Conservation (phyloP, 106 monocot genomes). For the Phalaenopsis equestris region DNA sequence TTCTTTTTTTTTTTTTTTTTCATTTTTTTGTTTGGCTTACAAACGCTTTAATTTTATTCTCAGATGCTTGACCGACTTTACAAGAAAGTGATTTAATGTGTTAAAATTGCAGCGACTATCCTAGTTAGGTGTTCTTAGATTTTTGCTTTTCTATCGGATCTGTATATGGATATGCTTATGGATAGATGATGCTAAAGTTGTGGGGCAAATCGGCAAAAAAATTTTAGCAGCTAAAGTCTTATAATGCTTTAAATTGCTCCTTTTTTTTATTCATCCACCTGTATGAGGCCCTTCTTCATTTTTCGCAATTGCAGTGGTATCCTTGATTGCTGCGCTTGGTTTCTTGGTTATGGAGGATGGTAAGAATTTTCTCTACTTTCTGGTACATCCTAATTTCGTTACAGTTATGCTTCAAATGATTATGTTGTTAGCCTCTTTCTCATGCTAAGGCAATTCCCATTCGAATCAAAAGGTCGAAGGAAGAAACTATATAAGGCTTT, state of each 20-base stretch:
- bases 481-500: constrained; percentile 67
- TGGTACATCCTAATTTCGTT: background rate
- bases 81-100: background rate
- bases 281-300: background rate
- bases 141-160: constrained; percentile 26
- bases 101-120: background rate
- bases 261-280: background rate
- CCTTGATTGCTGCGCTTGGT: constrained; percentile 50
- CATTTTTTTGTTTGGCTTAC: too few species aligned
- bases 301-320: too few species aligned
- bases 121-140: background rate
- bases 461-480: constrained; percentile 61
- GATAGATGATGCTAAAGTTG: constrained; percentile 37
- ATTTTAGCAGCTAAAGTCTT: constrained; percentile 43
- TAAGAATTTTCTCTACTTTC: constrained; percentile 3
- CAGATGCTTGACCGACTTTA: too few species aligned
- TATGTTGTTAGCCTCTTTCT: constrained; percentile 35
- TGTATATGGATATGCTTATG: constrained; percentile 51
- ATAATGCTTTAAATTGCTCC: constrained; percentile 1
- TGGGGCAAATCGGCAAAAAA: constrained; percentile 45
- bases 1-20: too few species aligned
- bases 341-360: constrained; percentile 73
- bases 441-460: constrained; percentile 61
- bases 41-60: background rate
- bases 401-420: background rate